Percentiles rank a stretch among this genome's conserved stretches.
Evolutionary conservation across 345 rosid genomes (phyloP).

Genomic region (Melaleuca quinquenervia): DNA sequence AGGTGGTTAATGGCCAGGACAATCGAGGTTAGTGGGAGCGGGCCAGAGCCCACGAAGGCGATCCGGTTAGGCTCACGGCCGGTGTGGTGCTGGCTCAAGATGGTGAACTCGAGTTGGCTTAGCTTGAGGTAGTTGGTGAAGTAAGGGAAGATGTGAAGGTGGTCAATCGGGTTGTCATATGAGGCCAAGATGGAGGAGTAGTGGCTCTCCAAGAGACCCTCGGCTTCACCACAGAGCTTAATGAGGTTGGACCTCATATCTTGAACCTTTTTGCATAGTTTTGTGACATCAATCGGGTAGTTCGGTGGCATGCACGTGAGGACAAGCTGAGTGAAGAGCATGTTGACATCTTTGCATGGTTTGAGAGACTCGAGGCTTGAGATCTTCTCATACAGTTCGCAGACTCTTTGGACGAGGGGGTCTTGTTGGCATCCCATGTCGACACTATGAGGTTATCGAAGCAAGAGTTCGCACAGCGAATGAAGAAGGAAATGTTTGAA

Average conservation of each 20-base stretch:
- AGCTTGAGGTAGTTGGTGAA: slow-evolving; percentile 76
- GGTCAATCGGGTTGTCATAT: slow-evolving; percentile 57
- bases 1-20: slow-evolving; percentile 64
- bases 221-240: slow-evolving; percentile 67
- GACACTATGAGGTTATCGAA: slow-evolving; percentile 31
- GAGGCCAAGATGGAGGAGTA: slow-evolving; percentile 55
- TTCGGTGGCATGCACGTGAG: slow-evolving; percentile 70
- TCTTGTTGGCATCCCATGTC: slow-evolving; percentile 80
- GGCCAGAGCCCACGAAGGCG: slow-evolving; percentile 89
- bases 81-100: slow-evolving; percentile 32
- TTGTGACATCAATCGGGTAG: slow-evolving; percentile 55
- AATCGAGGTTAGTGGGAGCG: slow-evolving; percentile 75
- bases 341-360: slow-evolving; percentile 80
- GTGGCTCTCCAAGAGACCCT: slow-evolving; percentile 55
- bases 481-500: background rate
- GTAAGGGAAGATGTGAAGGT: slow-evolving; percentile 64
- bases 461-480: background rate
- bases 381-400: slow-evolving; percentile 52
- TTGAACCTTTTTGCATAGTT: slow-evolving; percentile 38
- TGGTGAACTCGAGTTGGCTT: slow-evolving; percentile 55
- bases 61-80: slow-evolving; percentile 28
- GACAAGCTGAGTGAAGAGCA: slow-evolving; percentile 70
- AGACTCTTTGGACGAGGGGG: slow-evolving; percentile 37
- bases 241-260: slow-evolving; percentile 68
- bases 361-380: slow-evolving; percentile 53